Evolutionary conservation across 495 filamentous ascomycete species (phyloP).

Genomic region (Xylaria curta): DNA sequence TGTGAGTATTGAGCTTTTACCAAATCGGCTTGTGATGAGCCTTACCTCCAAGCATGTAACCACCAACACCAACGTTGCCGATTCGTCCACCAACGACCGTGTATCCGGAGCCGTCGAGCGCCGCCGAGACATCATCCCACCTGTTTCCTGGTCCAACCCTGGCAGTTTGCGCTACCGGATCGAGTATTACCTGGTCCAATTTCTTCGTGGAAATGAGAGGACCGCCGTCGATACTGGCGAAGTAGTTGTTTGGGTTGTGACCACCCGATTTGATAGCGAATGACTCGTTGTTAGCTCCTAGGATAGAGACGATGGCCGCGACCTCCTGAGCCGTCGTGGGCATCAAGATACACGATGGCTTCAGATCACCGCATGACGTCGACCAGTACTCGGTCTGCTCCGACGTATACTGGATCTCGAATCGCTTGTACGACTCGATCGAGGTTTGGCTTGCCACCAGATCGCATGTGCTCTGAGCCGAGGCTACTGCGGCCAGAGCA

Average conservation of each 20-base stretch:
- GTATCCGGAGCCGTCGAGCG: conserved; percentile 53
- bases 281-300: conserved; percentile 46
- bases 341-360: conserved; percentile 55
- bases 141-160: conserved; percentile 56
- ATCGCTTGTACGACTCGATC: conserved; percentile 29
- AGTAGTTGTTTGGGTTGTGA: conserved; percentile 58
- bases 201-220: conserved; percentile 58
- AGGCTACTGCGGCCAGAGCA: conserved; percentile 8
- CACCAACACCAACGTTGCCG: conserved; percentile 52
- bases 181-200: conserved; percentile 53
- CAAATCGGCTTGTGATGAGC: not conserved
- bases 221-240: conserved; percentile 60
- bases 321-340: conserved; percentile 49
- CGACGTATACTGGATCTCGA: conserved; percentile 36
- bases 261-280: conserved; percentile 61
- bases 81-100: conserved; percentile 60
- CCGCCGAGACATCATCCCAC: conserved; percentile 58
- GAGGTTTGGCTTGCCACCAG: conserved; percentile 29
- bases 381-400: conserved; percentile 59
- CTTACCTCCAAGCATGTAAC: conserved; percentile 48
- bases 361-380: conserved; percentile 47
- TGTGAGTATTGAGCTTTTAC: conserved; percentile 28
- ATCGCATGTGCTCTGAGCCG: conserved; percentile 33
- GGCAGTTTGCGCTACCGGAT: conserved; percentile 50
- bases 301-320: conserved; percentile 42